Conservation (phyloP, 2,329 filamentous ascomycete species). For the Harringtonia lauricola region DNA sequence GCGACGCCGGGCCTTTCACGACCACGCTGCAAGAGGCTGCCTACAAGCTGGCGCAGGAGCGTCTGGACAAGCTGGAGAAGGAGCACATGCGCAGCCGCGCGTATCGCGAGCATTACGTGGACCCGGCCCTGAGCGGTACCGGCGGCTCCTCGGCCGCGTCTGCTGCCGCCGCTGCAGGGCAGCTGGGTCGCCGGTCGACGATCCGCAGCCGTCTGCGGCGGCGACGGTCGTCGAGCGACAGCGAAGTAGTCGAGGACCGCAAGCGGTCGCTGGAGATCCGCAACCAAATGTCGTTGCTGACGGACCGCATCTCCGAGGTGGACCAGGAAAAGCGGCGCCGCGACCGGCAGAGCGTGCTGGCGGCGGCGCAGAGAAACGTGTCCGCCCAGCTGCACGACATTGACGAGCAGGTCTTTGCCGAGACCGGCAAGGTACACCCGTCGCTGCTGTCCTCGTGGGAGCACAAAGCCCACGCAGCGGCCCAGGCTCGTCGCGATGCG, state of each 20-base stretch:
- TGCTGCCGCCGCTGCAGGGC: neutral
- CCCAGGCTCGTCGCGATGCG: conserved; percentile 51
- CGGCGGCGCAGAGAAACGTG: conserved; percentile 79
- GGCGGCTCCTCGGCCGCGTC: conserved; percentile 18
- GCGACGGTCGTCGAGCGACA: conserved; percentile 55
- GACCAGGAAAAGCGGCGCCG: conserved; percentile 63
- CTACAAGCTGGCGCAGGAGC: conserved; percentile 74
- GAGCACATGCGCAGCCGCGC: conserved; percentile 52
- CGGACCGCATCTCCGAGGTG: conserved; percentile 23
- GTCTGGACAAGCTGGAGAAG: conserved; percentile 68
- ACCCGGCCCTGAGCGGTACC: conserved; percentile 25
- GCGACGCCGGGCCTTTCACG: conserved; percentile 25
- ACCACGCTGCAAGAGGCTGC: conserved; percentile 74
- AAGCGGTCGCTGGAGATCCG: conserved; percentile 62
- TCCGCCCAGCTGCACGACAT: conserved; percentile 65
- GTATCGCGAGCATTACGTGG: conserved; percentile 65
- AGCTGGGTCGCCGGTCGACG: too few species aligned
- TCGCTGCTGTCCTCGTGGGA: conserved; percentile 69
- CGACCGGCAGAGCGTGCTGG: conserved; percentile 66
- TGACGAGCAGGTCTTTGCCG: conserved; percentile 67
- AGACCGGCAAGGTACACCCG: conserved; percentile 64
- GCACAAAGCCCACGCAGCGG: conserved; percentile 58
- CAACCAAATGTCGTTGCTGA: conserved; percentile 6
- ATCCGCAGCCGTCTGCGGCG: conserved; percentile 29
- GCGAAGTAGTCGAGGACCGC: conserved; percentile 50